A percentile compares a stretch with the other conserved stretches of the same genome.
Conservation (phyloP, 192 early-diverging fungal species). For the Coemansia sp. region DNA sequence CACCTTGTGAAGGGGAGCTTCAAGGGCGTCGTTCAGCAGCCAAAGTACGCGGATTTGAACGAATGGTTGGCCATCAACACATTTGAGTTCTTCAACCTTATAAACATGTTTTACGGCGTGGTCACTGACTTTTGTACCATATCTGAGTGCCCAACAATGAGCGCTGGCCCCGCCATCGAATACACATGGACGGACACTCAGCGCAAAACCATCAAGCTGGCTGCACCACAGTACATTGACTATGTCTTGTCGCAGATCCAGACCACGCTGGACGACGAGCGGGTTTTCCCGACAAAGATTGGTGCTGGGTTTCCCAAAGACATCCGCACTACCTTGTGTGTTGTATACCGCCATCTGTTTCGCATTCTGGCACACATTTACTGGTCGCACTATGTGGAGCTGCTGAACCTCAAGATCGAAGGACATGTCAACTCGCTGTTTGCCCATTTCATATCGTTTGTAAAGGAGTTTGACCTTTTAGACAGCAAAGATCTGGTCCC, state of each 20-base stretch:
- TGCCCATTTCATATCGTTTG: slow-evolving; percentile 93
- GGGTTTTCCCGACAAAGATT: slow-evolving; percentile 89
- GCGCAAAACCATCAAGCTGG: slow-evolving; percentile 74
- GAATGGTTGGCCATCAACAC: slow-evolving; percentile 91
- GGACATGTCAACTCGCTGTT: slow-evolving; percentile 94
- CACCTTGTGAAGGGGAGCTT: slow-evolving; percentile 89
- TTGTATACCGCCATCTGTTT: slow-evolving; percentile 82
- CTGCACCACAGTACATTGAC: slow-evolving; percentile 95
- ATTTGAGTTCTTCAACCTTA: slow-evolving; percentile 91
- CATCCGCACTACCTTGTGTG: slow-evolving; percentile 63
- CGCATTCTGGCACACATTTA: slow-evolving; percentile 94
- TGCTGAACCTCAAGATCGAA: slow-evolving; percentile 79
- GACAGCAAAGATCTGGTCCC: slow-evolving; percentile 88
- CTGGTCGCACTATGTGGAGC: slow-evolving; percentile 81
- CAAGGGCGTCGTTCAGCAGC: slow-evolving; percentile 82
- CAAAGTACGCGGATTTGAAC: slow-evolving; percentile 86
- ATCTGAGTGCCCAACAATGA: slow-evolving; percentile 79
- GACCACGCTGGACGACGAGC: slow-evolving; percentile 82
- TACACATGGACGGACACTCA: slow-evolving; percentile 91
- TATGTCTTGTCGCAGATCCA: slow-evolving; percentile 87
- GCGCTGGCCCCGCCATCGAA: slow-evolving; percentile 75
- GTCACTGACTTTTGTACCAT: slow-evolving; percentile 87
- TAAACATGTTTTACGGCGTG: slow-evolving; percentile 86
- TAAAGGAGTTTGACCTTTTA: slow-evolving; percentile 87
- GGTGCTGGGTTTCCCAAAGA: slow-evolving; percentile 84